phyloP scores from a whole-genome alignment of 352 stramenopile genomes.

The Paralagenidium karlingii region DNA sequence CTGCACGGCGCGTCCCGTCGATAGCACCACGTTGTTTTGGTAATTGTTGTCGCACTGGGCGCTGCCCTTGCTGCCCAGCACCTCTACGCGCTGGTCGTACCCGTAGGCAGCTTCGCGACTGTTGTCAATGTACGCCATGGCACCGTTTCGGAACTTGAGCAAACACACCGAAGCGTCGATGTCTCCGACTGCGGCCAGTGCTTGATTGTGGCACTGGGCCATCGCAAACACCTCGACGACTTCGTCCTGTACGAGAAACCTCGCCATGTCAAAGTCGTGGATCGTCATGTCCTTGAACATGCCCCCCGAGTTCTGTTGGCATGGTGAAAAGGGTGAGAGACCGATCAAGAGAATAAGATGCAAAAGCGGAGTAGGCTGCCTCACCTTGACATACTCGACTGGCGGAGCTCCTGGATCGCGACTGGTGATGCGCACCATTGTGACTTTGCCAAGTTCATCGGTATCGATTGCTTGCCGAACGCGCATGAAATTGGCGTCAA shows the following conservation, averaged over 20 bases:
- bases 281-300: conserved; percentile 95
- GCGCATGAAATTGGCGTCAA: conserved; percentile 90
- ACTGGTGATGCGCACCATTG: conserved; percentile 71
- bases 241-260: conserved; percentile 82
- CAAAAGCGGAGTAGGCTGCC: no score
- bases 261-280: conserved; percentile 92
- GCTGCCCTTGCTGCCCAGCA: conserved; percentile 86
- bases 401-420: conserved; percentile 33
- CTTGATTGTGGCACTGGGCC: conserved; percentile 34
- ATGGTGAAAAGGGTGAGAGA: no score
- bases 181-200: conserved; percentile 62
- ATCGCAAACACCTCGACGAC: conserved; percentile 60
- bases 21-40: conserved; percentile 75
- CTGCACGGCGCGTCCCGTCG: conserved; percentile 21
- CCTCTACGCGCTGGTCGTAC: conserved; percentile 92
- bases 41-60: conserved; percentile 89
- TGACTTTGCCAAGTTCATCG: conserved; percentile 84
- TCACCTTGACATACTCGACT: conserved; percentile 25
- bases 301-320: no score
- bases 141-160: conserved; percentile 84
- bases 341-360: no score
- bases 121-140: conserved; percentile 91
- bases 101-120: conserved; percentile 89
- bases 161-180: conserved; percentile 87
- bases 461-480: conserved; percentile 68